Conservation (phyloP, 345 rosid species). For the Turnera subulata region DNA sequence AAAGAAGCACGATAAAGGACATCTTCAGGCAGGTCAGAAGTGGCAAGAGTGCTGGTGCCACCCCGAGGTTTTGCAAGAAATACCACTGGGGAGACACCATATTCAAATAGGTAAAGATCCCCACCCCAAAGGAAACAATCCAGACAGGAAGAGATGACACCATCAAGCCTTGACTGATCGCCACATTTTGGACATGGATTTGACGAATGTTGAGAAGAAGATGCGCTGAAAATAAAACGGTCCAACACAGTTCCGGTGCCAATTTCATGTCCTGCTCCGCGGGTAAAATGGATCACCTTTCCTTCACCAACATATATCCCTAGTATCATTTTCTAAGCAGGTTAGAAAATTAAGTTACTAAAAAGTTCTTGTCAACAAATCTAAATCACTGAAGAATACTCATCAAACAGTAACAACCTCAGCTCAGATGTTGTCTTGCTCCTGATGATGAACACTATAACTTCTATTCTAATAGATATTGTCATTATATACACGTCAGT, state of each 20-base stretch:
- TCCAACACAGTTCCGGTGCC: slow-evolving; percentile 63
- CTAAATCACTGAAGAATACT: not conserved
- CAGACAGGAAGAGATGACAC: slow-evolving; percentile 63
- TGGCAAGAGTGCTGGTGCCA: slow-evolving; percentile 70
- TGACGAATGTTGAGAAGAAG: slow-evolving; percentile 35
- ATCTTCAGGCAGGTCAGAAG: slow-evolving; percentile 52
- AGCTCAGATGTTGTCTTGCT: not conserved
- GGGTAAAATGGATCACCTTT: slow-evolving; percentile 72
- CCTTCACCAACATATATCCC: slow-evolving; percentile 68
- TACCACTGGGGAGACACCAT: slow-evolving; percentile 37
- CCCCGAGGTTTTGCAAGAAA: slow-evolving; percentile 67
- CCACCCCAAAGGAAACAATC: slow-evolving; percentile 70
- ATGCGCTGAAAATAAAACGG: slow-evolving; percentile 44
- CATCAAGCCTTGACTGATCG: slow-evolving; percentile 36
- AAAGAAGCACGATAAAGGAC: slow-evolving; percentile 52
- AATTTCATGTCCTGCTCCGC: slow-evolving; percentile 59
- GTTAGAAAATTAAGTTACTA: too few species aligned
- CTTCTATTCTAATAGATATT: too few species aligned
- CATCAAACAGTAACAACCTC: not conserved
- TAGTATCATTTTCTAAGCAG: too few species aligned
- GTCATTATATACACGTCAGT: too few species aligned
- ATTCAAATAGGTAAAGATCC: slow-evolving; percentile 53
- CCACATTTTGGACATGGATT: slow-evolving; percentile 57
- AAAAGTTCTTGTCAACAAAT: not conserved
- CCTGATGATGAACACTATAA: too few species aligned